A percentile compares a stretch with the other conserved stretches of the same genome.
Evolutionary conservation across 257 asterid genomes (phyloP).

Genomic region (Catharanthus roseus): DNA sequence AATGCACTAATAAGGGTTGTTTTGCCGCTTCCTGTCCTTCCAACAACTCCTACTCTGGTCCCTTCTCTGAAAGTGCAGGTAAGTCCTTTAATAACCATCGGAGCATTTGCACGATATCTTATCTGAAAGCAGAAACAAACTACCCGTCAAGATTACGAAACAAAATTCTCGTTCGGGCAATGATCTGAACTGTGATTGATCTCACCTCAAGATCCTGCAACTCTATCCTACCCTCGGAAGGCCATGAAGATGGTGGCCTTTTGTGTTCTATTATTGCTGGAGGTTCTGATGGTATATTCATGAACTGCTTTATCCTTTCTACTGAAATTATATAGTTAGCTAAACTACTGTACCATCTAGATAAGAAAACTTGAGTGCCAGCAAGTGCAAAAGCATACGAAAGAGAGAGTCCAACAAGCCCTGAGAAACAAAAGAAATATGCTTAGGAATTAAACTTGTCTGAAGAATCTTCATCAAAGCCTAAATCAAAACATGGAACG

Average conservation of each 20-base stretch:
- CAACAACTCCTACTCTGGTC: conserved; percentile 66
- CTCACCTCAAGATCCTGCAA: conserved; percentile 52
- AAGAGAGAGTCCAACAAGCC: conserved; percentile 71
- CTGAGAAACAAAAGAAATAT: conserved; percentile 27
- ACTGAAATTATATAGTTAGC: conserved; percentile 58
- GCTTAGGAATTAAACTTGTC: neutral
- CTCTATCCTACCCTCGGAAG: conserved; percentile 56
- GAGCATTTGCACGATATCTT: conserved; percentile 66
- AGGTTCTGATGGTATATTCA: conserved; percentile 62
- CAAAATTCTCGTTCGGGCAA: neutral
- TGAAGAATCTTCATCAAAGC: neutral
- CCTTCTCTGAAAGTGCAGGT: conserved; percentile 70
- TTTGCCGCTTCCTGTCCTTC: conserved; percentile 89
- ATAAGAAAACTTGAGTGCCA: conserved; percentile 46
- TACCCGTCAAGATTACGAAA: neutral
- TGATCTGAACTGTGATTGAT: neutral
- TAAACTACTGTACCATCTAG: conserved; percentile 60
- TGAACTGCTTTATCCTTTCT: conserved; percentile 71
- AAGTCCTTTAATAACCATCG: conserved; percentile 68
- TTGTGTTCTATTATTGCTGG: conserved; percentile 50
- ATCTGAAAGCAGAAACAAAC: conserved; percentile 32
- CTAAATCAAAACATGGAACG: neutral
- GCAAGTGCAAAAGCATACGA: conserved; percentile 66
- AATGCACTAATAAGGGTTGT: conserved; percentile 66
- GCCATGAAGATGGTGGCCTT: conserved; percentile 64